phyloP scores from a whole-genome alignment of 2,329 filamentous ascomycete genomes.

The Neofusicoccum parvum region DNA sequence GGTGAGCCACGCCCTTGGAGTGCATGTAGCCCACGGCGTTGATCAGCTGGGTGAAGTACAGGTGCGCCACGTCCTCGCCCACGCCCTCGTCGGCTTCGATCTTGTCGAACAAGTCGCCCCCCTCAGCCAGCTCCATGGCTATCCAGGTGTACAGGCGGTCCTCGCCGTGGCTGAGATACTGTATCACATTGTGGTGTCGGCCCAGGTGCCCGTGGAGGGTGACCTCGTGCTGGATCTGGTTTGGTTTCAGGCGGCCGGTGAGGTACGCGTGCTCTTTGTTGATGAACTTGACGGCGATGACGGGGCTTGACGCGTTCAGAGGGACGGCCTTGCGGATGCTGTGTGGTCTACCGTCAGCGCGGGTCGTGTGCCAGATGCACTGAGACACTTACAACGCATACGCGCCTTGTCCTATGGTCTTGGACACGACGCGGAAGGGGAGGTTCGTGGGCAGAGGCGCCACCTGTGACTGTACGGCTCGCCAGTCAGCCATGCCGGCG shows the following conservation, averaged over 20 bases:
- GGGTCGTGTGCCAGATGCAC: constrained; percentile 1
- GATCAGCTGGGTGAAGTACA: constrained; percentile 93
- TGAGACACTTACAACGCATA: constrained; percentile 81
- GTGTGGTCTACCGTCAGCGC: constrained; percentile 24
- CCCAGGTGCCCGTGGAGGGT: constrained; percentile 86
- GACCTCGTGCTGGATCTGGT: constrained; percentile 91
- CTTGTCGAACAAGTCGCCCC: constrained; percentile 97
- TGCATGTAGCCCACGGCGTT: constrained; percentile 94
- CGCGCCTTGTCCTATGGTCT: constrained; percentile 93
- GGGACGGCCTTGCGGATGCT: constrained; percentile 94
- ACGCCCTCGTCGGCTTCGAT: constrained; percentile 97
- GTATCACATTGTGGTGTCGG: constrained; percentile 89
- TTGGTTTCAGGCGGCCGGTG: constrained; percentile 82
- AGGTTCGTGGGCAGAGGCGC: constrained; percentile 82
- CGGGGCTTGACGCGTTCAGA: constrained; percentile 64
- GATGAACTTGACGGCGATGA: constrained; percentile 98
- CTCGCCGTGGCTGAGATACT: constrained; percentile 86
- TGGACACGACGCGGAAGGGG: constrained; percentile 92
- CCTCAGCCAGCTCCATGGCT: constrained; percentile 94
- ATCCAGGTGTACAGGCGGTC: constrained; percentile 93
- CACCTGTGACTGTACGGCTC: constrained; percentile 70
- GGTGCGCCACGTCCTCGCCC: constrained; percentile 90
- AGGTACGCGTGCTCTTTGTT: constrained; percentile 94
- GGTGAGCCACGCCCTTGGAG: constrained; percentile 90
- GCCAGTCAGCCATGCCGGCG: constrained; percentile 5